A percentile compares a stretch with the other conserved stretches of the same genome.
These are phyloP conservation scores for Oryza coarctata DNA, from an alignment of 176 grass and related monocot genomes.

Conservation along the genomic window DNA sequence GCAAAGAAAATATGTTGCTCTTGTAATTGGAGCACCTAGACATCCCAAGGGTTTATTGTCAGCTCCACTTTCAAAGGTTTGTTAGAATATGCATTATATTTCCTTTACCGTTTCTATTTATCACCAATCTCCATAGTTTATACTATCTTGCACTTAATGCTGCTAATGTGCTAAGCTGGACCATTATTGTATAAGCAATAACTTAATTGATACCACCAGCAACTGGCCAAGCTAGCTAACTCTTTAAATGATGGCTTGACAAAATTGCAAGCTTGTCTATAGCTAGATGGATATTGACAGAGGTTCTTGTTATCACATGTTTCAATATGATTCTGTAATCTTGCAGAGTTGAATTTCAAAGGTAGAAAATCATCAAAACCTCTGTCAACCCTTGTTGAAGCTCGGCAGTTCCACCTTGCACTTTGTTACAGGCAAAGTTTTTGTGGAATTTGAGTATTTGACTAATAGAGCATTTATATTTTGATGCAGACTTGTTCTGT, in stretches of 20 bases:
- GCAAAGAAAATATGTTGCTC: constrained; percentile 92
- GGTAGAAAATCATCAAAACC: background rate
- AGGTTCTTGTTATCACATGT: background rate
- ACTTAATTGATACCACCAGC: background rate
- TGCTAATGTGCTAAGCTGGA: background rate
- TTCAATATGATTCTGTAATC: background rate
- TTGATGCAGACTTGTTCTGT: background rate
- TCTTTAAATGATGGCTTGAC: background rate
- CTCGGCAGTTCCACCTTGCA: background rate
- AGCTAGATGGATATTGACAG: background rate
- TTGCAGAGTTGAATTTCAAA: background rate
- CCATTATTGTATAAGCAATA: background rate
- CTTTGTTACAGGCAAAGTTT: no score
- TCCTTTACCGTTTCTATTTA: constrained; percentile 23
- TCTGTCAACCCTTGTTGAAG: background rate
- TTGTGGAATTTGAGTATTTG: no score
- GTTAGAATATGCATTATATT: constrained; percentile 11
- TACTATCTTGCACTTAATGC: constrained; percentile 1
- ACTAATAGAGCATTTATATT: background rate
- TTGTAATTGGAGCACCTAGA: constrained; percentile 80
- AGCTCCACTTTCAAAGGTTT: constrained; percentile 80
- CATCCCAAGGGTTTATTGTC: constrained; percentile 70
- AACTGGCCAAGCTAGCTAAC: background rate
- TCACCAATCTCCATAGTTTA: background rate
- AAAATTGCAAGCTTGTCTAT: background rate